A percentile compares a stretch with the other conserved stretches of the same genome.
Evolutionary conservation across 495 filamentous ascomycete genomes (phyloP).

Genomic region (Stereocaulon alpinum): DNA sequence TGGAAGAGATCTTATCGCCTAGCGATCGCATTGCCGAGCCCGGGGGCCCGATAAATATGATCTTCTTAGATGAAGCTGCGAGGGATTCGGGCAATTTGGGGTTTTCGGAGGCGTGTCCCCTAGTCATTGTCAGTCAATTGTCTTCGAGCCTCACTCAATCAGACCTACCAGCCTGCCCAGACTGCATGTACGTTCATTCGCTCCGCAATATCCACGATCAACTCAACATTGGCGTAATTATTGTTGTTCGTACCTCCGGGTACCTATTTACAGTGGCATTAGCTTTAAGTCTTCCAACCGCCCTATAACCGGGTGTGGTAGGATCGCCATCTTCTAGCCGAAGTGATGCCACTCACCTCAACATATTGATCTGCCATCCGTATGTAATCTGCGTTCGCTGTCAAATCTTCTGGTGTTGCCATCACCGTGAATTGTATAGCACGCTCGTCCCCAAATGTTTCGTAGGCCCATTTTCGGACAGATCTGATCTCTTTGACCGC

Average conservation of each 20-base stretch:
- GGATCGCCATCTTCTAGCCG: not conserved
- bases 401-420: conserved; percentile 98
- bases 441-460: conserved; percentile 94
- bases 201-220: conserved; percentile 99
- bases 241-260: conserved; percentile 99
- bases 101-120: conserved; percentile 99
- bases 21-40: conserved; percentile 98
- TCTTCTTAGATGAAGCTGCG: conserved; percentile 91
- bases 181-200: conserved; percentile 97
- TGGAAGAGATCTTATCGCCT: conserved; percentile 99
- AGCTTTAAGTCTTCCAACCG: not conserved
- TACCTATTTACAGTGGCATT: conserved; percentile 33
- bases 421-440: conserved; percentile 99
- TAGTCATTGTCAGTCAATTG: conserved; percentile 26
- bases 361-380: conserved; percentile 99
- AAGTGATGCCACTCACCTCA: conserved; percentile 47
- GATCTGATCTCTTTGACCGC: conserved; percentile 98
- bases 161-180: conserved; percentile 89
- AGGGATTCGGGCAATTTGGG: conserved; percentile 92
- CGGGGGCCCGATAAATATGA: conserved; percentile 96
- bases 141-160: not conserved
- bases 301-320: not conserved
- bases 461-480: conserved; percentile 99
- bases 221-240: conserved; percentile 99
- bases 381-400: conserved; percentile 98